phyloP scores from a whole-genome alignment of 345 rosid genomes.

The Aquilaria malaccensis region DNA sequence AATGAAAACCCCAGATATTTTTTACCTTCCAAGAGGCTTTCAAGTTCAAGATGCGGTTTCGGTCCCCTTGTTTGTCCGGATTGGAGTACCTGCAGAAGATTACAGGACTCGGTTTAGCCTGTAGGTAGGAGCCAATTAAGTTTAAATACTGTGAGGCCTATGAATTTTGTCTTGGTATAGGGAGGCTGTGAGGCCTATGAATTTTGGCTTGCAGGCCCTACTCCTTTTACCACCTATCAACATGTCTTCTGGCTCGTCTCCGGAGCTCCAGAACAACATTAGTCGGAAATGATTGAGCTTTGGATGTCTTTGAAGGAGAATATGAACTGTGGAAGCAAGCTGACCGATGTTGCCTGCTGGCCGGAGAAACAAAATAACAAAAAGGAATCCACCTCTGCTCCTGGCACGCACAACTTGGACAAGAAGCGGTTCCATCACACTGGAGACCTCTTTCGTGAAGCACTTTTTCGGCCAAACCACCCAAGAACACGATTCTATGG shows the following conservation, averaged over 20 bases:
- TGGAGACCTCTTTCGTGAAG: conserved; percentile 19
- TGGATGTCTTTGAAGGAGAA: conserved; percentile 36
- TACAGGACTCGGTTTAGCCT: too few relatives aligned
- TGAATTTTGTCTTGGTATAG: conserved; percentile 20
- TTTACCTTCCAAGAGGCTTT: too few relatives aligned
- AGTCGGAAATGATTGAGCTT: conserved; percentile 20
- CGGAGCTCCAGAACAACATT: background rate
- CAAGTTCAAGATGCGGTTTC: too few relatives aligned
- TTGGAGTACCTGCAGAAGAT: too few relatives aligned
- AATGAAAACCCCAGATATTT: too few relatives aligned
- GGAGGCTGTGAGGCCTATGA: background rate
- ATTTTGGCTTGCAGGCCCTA: conserved; percentile 1
- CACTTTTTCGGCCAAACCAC: conserved; percentile 17
- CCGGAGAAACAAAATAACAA: conserved; percentile 8
- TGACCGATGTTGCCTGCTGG: conserved; percentile 10
- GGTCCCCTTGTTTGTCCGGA: too few relatives aligned
- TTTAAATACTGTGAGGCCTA: conserved; percentile 18
- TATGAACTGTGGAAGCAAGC: conserved; percentile 22
- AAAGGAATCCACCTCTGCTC: background rate
- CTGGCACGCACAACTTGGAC: conserved; percentile 7
- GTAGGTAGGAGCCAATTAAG: too few relatives aligned
- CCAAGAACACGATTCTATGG: conserved; percentile 21
- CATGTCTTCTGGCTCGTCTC: background rate
- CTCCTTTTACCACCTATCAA: background rate
- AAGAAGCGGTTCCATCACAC: conserved; percentile 8